Conservation (phyloP, 1,139 yeast species). For the Lodderomyces jiufengensis region DNA sequence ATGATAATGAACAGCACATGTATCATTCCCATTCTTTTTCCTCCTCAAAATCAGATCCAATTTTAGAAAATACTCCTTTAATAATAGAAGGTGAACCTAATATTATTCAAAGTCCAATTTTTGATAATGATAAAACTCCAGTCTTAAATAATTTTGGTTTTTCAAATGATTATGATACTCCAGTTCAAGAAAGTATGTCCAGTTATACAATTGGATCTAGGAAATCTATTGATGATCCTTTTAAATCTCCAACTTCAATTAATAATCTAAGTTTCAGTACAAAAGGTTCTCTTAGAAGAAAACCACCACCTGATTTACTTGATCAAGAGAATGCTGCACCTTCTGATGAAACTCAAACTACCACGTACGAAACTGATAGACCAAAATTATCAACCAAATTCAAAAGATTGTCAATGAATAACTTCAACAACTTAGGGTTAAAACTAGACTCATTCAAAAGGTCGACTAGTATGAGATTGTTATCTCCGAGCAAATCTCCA, state of each 20-base stretch:
- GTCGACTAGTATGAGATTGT: neutral
- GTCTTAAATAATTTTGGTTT: neutral
- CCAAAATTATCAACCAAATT: neutral
- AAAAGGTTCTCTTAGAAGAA: constrained; percentile 2
- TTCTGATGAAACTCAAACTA: neutral
- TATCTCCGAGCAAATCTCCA: neutral
- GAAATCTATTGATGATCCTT: neutral
- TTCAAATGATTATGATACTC: neutral
- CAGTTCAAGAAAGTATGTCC: too few species aligned
- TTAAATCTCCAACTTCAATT: neutral
- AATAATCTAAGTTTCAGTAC: neutral
- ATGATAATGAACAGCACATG: too few species aligned
- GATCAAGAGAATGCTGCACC: neutral
- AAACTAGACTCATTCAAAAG: neutral
- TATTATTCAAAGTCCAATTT: constrained; percentile 5
- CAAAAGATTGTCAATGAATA: neutral
- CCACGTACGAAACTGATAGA: neutral
- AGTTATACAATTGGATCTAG: too few species aligned
- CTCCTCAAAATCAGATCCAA: too few species aligned
- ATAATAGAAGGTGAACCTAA: neutral
- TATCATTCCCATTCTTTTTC: too few species aligned
- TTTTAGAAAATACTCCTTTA: constrained; percentile 1
- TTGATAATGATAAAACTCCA: constrained; percentile 1
- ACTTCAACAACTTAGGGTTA: neutral
- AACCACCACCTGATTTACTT: constrained; percentile 6